Evolutionary conservation across 805 yeast species (phyloP), one percentile per base, ranked within the genome.

Genomic region (Lachancea fermentati): DNA sequence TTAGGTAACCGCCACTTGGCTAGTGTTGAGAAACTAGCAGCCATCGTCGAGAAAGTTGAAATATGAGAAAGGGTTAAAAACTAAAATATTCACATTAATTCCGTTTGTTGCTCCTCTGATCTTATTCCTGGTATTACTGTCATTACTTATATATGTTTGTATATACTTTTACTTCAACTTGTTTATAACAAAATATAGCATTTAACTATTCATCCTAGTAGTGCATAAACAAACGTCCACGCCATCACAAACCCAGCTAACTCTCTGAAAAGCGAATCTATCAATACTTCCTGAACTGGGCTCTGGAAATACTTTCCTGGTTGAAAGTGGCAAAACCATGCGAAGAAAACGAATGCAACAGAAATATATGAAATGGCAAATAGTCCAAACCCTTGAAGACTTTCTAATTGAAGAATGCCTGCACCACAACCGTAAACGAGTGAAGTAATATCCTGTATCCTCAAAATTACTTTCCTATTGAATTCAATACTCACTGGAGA

Each of bases 221-320:
- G 49, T 1, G 77, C 78, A 49, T 66, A 68, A 12, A 74, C 62
- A 43, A 77, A 60, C 36, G 81, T 75, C 83, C 83, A 77, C 51
- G 76, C 69, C 72, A 77, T 71, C 6, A 73, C 63, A 48, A 64
- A 77, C 32, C 79, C 72, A 9, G 79, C 68, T 22, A 76, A 44
- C 29, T 74, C 77, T 32, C 76, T 57, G 12, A 72, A 63, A 11
- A 75, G 46, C 32, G 73, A 68, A 22, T 66, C 71, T 6, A 73
- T 39, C 42, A 72, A 62, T 3, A 77, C 53, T 30, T 70, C 72
- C 16, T 55, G 60, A 1, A 67, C 18, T 1, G 75, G 69, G 28
- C 54, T 62, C 9, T 57, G 53, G 44, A 65, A 75, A 46, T 65
- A 75, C 30, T 60, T 59, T 4, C 47, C 45, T 3, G 73, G 67